Evolutionary conservation across 176 grass and related monocot genomes (phyloP).

Genomic region (Avena atlantica): DNA sequence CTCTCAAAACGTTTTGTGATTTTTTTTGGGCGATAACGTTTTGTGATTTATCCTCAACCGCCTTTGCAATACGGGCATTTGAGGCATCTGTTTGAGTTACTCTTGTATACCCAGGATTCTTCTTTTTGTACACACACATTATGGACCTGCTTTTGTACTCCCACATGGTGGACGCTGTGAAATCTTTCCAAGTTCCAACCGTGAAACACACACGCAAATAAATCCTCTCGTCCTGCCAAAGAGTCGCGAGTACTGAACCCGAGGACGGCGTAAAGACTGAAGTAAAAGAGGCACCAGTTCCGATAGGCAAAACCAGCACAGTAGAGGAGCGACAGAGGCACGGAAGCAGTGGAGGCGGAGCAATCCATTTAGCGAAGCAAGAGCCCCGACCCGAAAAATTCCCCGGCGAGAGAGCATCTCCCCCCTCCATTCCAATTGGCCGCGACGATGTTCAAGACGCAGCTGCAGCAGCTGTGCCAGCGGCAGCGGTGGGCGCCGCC

Average conservation of each 20-base stretch:
- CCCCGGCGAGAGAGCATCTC: background rate
- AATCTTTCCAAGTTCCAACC: background rate
- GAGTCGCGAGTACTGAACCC: background rate
- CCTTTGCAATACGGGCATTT: too few relatives aligned
- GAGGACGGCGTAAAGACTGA: background rate
- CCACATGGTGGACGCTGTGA: background rate
- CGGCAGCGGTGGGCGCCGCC: conserved; percentile 66
- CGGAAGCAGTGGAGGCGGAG: background rate
- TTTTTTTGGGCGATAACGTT: too few relatives aligned
- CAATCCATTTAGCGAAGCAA: background rate
- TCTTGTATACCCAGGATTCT: too few relatives aligned
- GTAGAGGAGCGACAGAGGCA: background rate
- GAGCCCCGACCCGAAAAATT: background rate
- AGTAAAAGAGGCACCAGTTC: background rate
- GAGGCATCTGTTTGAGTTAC: too few relatives aligned
- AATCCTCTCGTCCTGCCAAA: too few relatives aligned
- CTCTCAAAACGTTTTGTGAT: too few relatives aligned
- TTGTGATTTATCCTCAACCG: too few relatives aligned
- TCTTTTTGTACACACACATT: too few relatives aligned
- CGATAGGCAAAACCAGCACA: background rate
- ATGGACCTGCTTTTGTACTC: too few relatives aligned
- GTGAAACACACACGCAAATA: background rate
- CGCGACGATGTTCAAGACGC: conserved; percentile 64
- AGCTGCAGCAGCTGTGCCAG: conserved; percentile 75
- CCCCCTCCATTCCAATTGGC: background rate